Evolutionary conservation across 148 eudicot genomes (phyloP), one percentile per base, ranked within the genome.

Genomic region (Spergularia marina): DNA sequence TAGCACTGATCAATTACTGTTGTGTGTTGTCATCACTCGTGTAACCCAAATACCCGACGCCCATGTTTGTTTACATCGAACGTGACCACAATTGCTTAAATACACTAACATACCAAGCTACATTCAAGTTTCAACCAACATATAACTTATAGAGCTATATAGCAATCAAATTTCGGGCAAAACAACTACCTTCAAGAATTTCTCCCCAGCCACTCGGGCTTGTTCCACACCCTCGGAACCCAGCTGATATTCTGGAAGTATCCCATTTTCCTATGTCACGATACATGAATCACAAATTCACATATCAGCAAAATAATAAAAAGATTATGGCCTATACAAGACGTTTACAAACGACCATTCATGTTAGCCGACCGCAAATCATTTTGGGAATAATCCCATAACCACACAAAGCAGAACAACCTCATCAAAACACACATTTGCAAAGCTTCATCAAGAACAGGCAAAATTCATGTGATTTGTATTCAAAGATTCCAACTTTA

Each of bases 211-310:
- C 70, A 78, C 53, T 16, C 72, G 83, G 47, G 98, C 98, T 86
- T 95, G 97, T 61, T 75, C 71, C 70, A 87, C 90, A 66, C 98
- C 98, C 74, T 86, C 90, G 21, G 86, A 53, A 71, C 96, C 94
- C 67, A 95, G 82, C 72, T 87, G 88, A 62, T 87, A 91, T 71
- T 89, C 85, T 53, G 91, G 89, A 62, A 89, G 98, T 51, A 53
- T 76, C 59, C 98, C 98, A 86, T 92, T 95, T 86, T 92, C 96
- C 98, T 95, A 85, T 72, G 18, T 7, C 23, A 0, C 57, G 54
- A 21, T 2, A 49, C 51, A 74, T 14, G 54, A 66, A 47, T 76
- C 73, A 74, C 41, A 67, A 7, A 20, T 47, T 67, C 49, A 44
- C 49, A 44, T 6, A 9, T 44, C 49, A 44, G 49, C 36, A 30